A percentile compares a stretch with the other conserved stretches of the same genome.
Evolutionary conservation across 495 filamentous ascomycete genomes (phyloP).

Genomic region (Podospora tetraspora): DNA sequence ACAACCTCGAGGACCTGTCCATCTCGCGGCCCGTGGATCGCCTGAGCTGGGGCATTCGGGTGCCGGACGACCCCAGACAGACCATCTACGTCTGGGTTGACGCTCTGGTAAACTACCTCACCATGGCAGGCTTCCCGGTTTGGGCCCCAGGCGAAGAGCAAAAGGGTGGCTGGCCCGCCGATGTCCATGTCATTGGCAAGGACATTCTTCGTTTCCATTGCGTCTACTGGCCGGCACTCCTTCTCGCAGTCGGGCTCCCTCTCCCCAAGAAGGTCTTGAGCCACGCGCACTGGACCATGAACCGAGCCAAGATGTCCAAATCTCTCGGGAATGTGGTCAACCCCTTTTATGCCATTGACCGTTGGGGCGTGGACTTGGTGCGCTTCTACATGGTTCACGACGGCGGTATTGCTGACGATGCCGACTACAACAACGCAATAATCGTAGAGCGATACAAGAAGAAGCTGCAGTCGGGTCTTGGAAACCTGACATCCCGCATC

Average conservation of each 20-base stretch:
- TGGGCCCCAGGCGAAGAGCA: constrained; percentile 54
- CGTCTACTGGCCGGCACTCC: constrained; percentile 96
- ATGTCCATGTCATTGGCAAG: constrained; percentile 90
- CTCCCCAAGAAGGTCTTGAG: constrained; percentile 77
- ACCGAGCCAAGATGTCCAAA: constrained; percentile 89
- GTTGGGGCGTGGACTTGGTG: constrained; percentile 82
- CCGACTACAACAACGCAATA: constrained; percentile 74
- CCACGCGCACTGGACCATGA: constrained; percentile 94
- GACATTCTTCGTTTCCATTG: constrained; percentile 95
- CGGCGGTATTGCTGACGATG: constrained; percentile 67
- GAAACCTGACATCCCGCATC: constrained; percentile 71
- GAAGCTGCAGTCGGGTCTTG: constrained; percentile 63
- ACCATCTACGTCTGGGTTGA: constrained; percentile 99
- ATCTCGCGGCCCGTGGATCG: constrained; percentile 77
- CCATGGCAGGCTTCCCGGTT: constrained; percentile 75
- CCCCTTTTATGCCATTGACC: constrained; percentile 83
- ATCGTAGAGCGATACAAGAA: constrained; percentile 78
- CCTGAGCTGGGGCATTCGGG: constrained; percentile 83
- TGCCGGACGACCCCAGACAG: constrained; percentile 76
- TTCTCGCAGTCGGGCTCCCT: constrained; percentile 81
- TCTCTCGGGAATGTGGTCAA: constrained; percentile 92
- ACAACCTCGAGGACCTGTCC: constrained; percentile 76
- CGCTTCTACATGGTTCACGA: constrained; percentile 79
- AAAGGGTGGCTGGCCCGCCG: constrained; percentile 74
- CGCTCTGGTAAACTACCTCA: constrained; percentile 89